These are phyloP conservation scores for Alternaria tenuissima DNA, from an alignment of 2,329 filamentous ascomycete species.

Conservation along the genomic window DNA sequence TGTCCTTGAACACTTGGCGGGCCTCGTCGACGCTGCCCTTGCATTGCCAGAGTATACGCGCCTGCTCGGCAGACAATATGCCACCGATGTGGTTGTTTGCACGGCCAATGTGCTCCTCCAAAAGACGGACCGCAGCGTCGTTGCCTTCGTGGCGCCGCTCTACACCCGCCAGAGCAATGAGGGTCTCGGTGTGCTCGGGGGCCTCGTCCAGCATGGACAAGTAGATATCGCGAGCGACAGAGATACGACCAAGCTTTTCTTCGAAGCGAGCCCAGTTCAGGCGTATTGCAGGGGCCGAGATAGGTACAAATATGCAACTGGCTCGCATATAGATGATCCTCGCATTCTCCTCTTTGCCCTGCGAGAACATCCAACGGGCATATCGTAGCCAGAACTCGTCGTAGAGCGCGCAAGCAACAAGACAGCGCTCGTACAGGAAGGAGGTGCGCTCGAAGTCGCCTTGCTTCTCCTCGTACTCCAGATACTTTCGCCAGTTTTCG, in stretches of 20 bases:
- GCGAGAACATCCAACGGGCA: constrained; percentile 83
- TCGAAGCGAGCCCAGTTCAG: constrained; percentile 96
- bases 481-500: constrained; percentile 91
- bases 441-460: constrained; percentile 77
- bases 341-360: constrained; percentile 84
- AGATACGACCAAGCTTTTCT: constrained; percentile 78
- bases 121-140: constrained; percentile 83
- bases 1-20: constrained; percentile 81
- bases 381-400: constrained; percentile 99
- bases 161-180: constrained; percentile 86
- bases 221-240: constrained; percentile 85
- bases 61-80: constrained; percentile 87
- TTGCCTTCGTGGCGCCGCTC: constrained; percentile 83
- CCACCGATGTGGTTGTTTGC: constrained; percentile 84
- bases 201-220: constrained; percentile 77
- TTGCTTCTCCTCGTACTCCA: constrained; percentile 92
- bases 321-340: constrained; percentile 92
- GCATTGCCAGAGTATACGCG: constrained; percentile 83
- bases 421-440: constrained; percentile 91
- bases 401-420: constrained; percentile 92
- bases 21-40: constrained; percentile 83
- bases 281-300: constrained; percentile 82
- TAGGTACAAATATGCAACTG: constrained; percentile 82
- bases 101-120: constrained; percentile 78
- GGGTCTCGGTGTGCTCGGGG: constrained; percentile 85